phyloP scores from a whole-genome alignment of 768 basidiomycete genomes.

The Tricholoma flavovirens region DNA sequence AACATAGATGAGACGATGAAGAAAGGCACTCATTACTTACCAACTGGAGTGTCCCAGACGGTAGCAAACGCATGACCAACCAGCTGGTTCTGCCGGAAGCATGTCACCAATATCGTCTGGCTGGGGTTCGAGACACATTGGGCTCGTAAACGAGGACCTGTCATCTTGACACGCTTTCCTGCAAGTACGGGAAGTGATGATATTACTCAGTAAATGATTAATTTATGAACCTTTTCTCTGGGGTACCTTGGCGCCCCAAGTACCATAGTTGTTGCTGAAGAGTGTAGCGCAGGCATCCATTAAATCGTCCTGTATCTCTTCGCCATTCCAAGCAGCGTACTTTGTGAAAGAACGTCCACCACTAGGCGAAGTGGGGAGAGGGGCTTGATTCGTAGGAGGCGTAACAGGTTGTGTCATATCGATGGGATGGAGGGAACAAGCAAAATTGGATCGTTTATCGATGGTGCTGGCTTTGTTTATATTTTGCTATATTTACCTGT shows the following conservation, averaged over 20 bases:
- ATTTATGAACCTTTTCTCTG: background rate
- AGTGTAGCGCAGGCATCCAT: background rate
- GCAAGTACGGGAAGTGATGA: background rate
- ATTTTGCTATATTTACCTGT: background rate
- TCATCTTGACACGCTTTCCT: constrained; percentile 1
- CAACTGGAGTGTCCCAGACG: background rate
- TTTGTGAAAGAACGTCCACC: background rate
- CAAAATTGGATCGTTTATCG: no score
- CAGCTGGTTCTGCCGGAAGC: background rate
- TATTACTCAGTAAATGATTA: background rate
- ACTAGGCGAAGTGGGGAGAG: background rate
- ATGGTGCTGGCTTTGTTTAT: background rate
- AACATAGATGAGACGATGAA: no score
- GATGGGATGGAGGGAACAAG: background rate
- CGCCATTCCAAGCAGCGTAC: background rate
- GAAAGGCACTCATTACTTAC: background rate
- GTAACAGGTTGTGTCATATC: background rate
- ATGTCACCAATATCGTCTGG: background rate
- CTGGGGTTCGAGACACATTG: background rate
- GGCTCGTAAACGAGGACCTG: background rate
- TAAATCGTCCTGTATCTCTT: background rate
- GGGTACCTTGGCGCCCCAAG: background rate
- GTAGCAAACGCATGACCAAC: constrained; percentile 2
- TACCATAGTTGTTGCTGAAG: no score
- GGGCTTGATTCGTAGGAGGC: background rate